phyloP scores from a whole-genome alignment of 768 basidiomycete species.

The Mycena galopus region DNA sequence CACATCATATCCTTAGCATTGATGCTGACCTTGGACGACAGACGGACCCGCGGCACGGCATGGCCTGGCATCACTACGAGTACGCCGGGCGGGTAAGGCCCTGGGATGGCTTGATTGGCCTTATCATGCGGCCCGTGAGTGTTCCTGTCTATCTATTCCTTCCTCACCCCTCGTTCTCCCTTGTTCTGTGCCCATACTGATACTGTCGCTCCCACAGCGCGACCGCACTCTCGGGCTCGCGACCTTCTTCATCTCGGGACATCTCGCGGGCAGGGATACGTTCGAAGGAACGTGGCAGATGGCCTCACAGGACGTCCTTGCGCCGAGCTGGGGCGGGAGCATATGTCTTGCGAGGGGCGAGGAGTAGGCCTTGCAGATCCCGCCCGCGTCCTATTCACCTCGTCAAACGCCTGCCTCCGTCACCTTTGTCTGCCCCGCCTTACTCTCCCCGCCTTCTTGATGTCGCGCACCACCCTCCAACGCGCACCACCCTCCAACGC shows the following conservation, averaged over 20 bases:
- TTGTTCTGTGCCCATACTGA: no score
- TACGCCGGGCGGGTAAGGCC: slow-evolving; percentile 54
- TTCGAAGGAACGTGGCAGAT: slow-evolving; percentile 37
- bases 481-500: no score
- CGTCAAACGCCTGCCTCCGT: no score
- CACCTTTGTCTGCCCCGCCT: no score
- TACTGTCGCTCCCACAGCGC: slow-evolving; percentile 21
- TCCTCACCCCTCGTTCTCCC: background rate
- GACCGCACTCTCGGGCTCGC: slow-evolving; percentile 31
- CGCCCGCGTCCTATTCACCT: no score
- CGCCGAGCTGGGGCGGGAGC: slow-evolving; percentile 35
- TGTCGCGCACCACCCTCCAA: no score
- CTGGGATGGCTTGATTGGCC: slow-evolving; percentile 56
- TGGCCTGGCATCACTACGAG: slow-evolving; percentile 53
- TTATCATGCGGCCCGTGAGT: slow-evolving; percentile 49
- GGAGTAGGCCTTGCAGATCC: background rate
- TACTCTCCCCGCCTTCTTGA: no score
- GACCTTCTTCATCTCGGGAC: slow-evolving; percentile 34
- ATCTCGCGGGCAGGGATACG: slow-evolving; percentile 33
- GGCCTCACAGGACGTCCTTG: slow-evolving; percentile 32
- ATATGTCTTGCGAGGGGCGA: slow-evolving; percentile 28
- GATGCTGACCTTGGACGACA: slow-evolving; percentile 31
- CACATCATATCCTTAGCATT: background rate
- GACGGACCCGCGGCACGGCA: slow-evolving; percentile 56
- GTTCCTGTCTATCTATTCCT: background rate